These are phyloP conservation scores for Backusella liffmaniae DNA, from an alignment of 192 early-diverging fungal species.

Conservation along the genomic window DNA sequence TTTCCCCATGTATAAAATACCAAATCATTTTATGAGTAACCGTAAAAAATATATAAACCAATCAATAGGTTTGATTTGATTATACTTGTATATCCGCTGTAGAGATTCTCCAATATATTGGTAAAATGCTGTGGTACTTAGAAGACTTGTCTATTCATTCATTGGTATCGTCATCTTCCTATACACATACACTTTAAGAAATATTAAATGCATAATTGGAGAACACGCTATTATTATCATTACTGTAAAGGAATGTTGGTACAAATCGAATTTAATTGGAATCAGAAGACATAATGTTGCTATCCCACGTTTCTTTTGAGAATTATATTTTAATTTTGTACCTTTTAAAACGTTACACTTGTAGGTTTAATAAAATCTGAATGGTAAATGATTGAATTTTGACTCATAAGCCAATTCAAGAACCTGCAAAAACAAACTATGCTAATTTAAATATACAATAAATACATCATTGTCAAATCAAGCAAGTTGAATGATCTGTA, in stretches of 20 bases:
- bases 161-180: too few relatives aligned
- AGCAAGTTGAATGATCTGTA: too few relatives aligned
- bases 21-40: too few relatives aligned
- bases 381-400: not conserved
- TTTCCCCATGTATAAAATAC: too few relatives aligned
- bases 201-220: too few relatives aligned
- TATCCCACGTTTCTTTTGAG: not conserved
- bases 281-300: not conserved
- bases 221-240: too few relatives aligned
- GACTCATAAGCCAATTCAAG: not conserved
- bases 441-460: too few relatives aligned
- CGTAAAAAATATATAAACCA: not conserved
- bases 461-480: too few relatives aligned
- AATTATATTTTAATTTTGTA: not conserved
- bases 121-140: not conserved
- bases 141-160: not conserved
- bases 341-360: not conserved
- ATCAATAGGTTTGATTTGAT: not conserved
- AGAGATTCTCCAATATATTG: not conserved
- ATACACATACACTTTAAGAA: too few relatives aligned
- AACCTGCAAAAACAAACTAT: too few relatives aligned
- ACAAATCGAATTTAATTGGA: not conserved
- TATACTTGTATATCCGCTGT: not conserved
- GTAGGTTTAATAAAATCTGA: not conserved
- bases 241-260: not conserved